Percentiles rank a stretch among this genome's conserved stretches.
These are phyloP conservation scores for Globisporangium ultimum DNA, from an alignment of 352 stramenopile species.

Conservation along the genomic window DNA sequence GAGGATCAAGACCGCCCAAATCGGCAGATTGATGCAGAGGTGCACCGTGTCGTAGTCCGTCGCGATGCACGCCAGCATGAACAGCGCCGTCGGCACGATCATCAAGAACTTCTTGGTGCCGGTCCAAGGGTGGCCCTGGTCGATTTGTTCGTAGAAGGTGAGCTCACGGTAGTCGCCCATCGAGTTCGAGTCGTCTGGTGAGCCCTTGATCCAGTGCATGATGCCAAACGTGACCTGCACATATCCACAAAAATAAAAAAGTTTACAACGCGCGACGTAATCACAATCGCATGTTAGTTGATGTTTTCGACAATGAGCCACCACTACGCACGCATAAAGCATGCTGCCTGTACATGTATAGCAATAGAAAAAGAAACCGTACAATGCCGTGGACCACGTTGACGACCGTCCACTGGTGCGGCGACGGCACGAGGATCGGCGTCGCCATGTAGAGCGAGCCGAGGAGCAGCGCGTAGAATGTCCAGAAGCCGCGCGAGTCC, in stretches of 20 bases:
- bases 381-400: conserved; percentile 88
- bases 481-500: conserved; percentile 84
- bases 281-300: neutral
- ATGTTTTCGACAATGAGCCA: neutral
- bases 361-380: conserved; percentile 10
- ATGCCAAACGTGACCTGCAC: conserved; percentile 88
- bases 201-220: conserved; percentile 96
- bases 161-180: conserved; percentile 93
- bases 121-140: conserved; percentile 90
- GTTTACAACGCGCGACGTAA: conserved; percentile 8
- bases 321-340: neutral
- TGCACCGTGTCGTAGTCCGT: conserved; percentile 88
- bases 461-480: conserved; percentile 83
- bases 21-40: conserved; percentile 88
- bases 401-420: conserved; percentile 74
- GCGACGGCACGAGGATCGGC: conserved; percentile 66
- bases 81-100: conserved; percentile 91
- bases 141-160: conserved; percentile 96
- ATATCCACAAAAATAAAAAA: conserved; percentile 11
- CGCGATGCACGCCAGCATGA: conserved; percentile 80
- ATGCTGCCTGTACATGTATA: conserved; percentile 10
- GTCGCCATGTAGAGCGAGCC: conserved; percentile 77
- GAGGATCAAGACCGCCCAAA: conserved; percentile 90
- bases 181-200: conserved; percentile 85
- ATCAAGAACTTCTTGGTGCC: conserved; percentile 93